phyloP scores from a whole-genome alignment of 768 basidiomycete species.

The Leccinum olivaceopallidum region DNA sequence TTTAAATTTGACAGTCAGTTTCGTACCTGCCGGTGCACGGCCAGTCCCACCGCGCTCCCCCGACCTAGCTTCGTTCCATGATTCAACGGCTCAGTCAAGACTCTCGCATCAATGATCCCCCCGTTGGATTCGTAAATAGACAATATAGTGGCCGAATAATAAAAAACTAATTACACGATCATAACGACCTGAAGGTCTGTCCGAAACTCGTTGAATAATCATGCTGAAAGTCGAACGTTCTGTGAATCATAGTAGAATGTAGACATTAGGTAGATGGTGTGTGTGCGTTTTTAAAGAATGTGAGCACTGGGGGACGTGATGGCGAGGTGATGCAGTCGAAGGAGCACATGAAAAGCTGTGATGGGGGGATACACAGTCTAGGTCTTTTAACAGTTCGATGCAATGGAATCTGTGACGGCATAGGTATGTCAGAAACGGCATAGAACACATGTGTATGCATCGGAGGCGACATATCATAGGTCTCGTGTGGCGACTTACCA shows the following conservation, averaged over 20 bases:
- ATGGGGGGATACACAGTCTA: neutral
- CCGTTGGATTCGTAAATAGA: neutral
- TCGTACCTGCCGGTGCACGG: neutral
- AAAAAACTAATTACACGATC: neutral
- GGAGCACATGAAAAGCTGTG: neutral
- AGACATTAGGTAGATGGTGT: neutral
- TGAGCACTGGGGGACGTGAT: neutral
- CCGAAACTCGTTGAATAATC: neutral
- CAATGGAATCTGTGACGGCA: neutral
- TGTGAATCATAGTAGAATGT: neutral
- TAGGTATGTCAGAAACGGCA: slow-evolving; percentile 5
- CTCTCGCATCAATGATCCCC: neutral
- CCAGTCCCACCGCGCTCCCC: neutral
- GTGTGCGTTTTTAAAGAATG: neutral
- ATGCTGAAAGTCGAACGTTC: neutral
- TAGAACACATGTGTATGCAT: neutral
- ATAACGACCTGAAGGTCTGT: neutral
- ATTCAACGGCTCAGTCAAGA: neutral
- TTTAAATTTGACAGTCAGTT: neutral
- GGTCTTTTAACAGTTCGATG: slow-evolving; percentile 6
- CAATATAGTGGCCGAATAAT: neutral
- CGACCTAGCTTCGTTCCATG: neutral
- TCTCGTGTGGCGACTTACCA: slow-evolving; percentile 29
- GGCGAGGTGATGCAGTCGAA: neutral
- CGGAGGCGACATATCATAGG: neutral